These are phyloP conservation scores for Peziza echinospora DNA, from an alignment of 495 filamentous ascomycete genomes.

Conservation along the genomic window DNA sequence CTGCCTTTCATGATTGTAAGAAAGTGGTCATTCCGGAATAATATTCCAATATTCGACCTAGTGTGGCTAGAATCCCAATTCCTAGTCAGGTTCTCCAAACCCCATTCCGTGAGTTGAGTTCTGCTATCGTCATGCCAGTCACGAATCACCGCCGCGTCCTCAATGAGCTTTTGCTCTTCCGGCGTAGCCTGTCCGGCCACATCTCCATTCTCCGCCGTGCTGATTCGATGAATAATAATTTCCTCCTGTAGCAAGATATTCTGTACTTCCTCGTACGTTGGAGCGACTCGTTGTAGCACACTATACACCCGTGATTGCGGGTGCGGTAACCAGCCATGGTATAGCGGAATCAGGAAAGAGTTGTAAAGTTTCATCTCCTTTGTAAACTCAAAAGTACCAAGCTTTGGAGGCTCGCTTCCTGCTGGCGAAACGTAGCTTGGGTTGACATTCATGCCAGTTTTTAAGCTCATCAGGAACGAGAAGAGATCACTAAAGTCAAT, in stretches of 20 bases:
- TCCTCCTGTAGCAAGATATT: slow-evolving; percentile 70
- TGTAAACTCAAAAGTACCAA: slow-evolving; percentile 63
- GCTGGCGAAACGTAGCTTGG: slow-evolving; percentile 44
- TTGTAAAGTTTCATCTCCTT: slow-evolving; percentile 68
- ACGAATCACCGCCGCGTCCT: slow-evolving; percentile 64
- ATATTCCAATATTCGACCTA: slow-evolving; percentile 59
- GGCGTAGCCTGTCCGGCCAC: slow-evolving; percentile 26
- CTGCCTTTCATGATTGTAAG: slow-evolving; percentile 53
- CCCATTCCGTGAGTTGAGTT: slow-evolving; percentile 69
- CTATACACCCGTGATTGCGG: slow-evolving; percentile 37
- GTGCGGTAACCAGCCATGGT: slow-evolving; percentile 81
- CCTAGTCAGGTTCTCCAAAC: slow-evolving; percentile 46
- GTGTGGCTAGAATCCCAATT: slow-evolving; percentile 24
- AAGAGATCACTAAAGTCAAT: slow-evolving; percentile 77
- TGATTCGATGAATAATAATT: slow-evolving; percentile 62
- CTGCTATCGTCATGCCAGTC: slow-evolving; percentile 54
- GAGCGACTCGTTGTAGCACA: slow-evolving; percentile 48
- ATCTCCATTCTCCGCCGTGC: slow-evolving; percentile 10
- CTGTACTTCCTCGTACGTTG: slow-evolving; percentile 76
- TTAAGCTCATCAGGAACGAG: slow-evolving; percentile 63
- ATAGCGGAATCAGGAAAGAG: slow-evolving; percentile 64
- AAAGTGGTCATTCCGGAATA: slow-evolving; percentile 96
- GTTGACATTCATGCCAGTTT: slow-evolving; percentile 98
- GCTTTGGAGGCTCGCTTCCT: slow-evolving; percentile 27
- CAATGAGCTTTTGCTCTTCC: slow-evolving; percentile 49